Base-by-base conservation (phyloP, 148 eudicot genomes). In the Chenopodium album region DNA sequence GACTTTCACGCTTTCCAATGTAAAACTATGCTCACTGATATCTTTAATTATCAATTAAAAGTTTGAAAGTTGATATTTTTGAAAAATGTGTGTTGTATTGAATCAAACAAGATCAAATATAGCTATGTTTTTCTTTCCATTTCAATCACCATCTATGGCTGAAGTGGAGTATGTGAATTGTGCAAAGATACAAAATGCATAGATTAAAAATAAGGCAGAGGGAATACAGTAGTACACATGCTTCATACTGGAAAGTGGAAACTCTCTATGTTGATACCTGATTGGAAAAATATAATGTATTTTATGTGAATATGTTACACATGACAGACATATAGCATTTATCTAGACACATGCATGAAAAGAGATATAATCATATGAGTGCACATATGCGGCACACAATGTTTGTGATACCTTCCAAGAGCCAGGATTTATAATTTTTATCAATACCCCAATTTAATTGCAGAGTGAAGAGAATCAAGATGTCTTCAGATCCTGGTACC, bases 401-500 rank as follows among this genome's bases (percentile, higher is more conserved):
- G 10, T 67, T 60, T 73, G 47, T 63, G 64, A 68, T 79, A 48
- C 31, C 54, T 26, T 34, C 37, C 26, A 34, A 46, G 62, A 72
- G 63, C 63, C 77, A 50, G 34, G 59, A 74, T 47, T 29, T 52
- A 44, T 29, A 41, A 59, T 62, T 84, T 34, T 48, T 20, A 52
- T n/a, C 71, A 70, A 47, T 84, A 22, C 60, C 28, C 63, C 52
- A 78, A 67, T 80, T 8, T 32, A 77, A 69, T 29, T 87, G 89
- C 92, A 96, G 99, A 86, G 82, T 74, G 94, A 84, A 82, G 91
- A 85, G 79, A 90, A 82, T 78, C 81, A 89, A 84, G 94, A 92
- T 85, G 88, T 89, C 56, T 89, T 87, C 73, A 88, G 77, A 76
- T 88, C 94, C 60, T 96, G 98, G 99, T 96, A 96, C 78, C 95